These are phyloP conservation scores for Luffa aegyptiaca DNA, from an alignment of 306 rosid species.

Conservation along the genomic window DNA sequence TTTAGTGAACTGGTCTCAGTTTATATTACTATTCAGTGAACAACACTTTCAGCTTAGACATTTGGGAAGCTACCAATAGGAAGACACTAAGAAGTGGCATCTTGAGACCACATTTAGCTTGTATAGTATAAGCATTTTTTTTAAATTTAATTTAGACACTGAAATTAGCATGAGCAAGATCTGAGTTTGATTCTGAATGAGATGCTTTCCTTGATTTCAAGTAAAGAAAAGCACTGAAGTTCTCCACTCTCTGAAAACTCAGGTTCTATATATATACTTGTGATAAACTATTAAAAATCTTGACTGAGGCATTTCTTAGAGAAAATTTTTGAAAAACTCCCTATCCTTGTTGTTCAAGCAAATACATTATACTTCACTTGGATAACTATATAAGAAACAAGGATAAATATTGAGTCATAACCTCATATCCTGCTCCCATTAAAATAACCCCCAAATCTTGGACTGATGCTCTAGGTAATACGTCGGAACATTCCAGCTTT, in stretches of 20 bases:
- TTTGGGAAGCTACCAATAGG: not conserved
- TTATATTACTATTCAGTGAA: not conserved
- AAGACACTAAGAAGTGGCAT: not conserved
- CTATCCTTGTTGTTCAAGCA: not conserved
- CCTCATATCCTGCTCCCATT: slow-evolving; percentile 99
- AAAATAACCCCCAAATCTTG: slow-evolving; percentile 74
- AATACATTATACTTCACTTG: not conserved
- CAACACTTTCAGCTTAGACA: not conserved
- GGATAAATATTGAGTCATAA: slow-evolving; percentile 13
- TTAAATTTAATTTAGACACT: not conserved
- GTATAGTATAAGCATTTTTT: not conserved
- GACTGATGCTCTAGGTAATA: slow-evolving; percentile 68
- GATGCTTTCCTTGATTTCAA: not conserved
- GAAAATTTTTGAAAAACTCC: not conserved
- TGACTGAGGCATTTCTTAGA: not conserved
- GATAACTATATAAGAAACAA: not conserved
- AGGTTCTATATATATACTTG: not conserved
- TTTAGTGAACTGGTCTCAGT: not conserved
- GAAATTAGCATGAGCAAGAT: not conserved
- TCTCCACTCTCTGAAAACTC: not conserved
- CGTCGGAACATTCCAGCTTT: slow-evolving; percentile 78
- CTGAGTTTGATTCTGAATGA: not conserved
- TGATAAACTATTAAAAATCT: not conserved
- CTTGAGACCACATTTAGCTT: not conserved
- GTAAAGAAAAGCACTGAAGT: not conserved